A percentile compares a stretch with the other conserved stretches of the same genome.
phyloP scores from a whole-genome alignment of 139 green algal species.

The Zygnema circumcarinatum region DNA sequence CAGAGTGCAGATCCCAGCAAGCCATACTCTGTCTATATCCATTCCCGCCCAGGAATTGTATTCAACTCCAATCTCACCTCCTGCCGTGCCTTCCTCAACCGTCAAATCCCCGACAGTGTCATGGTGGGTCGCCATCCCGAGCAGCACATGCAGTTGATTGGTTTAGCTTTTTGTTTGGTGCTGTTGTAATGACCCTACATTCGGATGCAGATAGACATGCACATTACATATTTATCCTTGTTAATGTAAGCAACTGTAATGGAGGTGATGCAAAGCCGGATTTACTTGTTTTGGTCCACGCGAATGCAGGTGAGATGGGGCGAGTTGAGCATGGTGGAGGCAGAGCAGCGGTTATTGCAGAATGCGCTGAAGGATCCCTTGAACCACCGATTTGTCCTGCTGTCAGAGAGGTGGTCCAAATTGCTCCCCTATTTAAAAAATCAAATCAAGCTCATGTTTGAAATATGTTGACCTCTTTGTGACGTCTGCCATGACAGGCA shows the following conservation, averaged over 20 bases:
- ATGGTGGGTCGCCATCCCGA: conserved; percentile 26
- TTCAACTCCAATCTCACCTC: conserved; percentile 20
- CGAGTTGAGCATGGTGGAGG: conserved; percentile 50
- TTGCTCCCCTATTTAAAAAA: background rate
- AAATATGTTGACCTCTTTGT: background rate
- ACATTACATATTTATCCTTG: too few relatives aligned
- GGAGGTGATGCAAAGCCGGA: too few relatives aligned
- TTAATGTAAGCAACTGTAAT: too few relatives aligned
- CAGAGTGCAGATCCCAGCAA: conserved; percentile 17
- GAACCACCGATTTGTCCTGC: conserved; percentile 57
- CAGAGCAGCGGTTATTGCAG: conserved; percentile 50
- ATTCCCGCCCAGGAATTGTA: conserved; percentile 25
- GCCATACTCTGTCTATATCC: conserved; percentile 42
- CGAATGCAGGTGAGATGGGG: conserved; percentile 53
- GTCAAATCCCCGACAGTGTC: conserved; percentile 1
- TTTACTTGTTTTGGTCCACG: background rate
- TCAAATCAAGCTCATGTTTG: background rate
- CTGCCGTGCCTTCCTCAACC: background rate
- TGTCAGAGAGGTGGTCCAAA: conserved; percentile 61
- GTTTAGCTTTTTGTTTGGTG: too few relatives aligned
- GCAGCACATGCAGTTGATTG: too few relatives aligned
- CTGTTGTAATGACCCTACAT: too few relatives aligned
- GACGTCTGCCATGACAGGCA: background rate
- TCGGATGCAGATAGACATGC: too few relatives aligned
- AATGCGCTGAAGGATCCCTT: conserved; percentile 35